These are phyloP conservation scores for Starmera pachycereana DNA, from an alignment of 805 yeast species.

Conservation along the genomic window DNA sequence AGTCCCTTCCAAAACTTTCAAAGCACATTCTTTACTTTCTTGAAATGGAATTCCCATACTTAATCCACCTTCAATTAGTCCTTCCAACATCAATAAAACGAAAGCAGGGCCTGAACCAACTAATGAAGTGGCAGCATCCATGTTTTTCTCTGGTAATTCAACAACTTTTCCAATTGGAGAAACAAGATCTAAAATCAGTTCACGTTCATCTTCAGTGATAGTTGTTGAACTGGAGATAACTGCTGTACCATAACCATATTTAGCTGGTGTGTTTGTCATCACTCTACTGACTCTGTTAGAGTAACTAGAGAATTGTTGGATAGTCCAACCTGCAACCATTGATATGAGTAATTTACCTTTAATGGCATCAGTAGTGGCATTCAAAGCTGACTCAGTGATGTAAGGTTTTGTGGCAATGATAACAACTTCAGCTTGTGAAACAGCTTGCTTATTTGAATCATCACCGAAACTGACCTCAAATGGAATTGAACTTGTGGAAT, in stretches of 20 bases:
- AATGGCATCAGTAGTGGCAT: constrained; percentile 35
- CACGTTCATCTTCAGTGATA: constrained; percentile 34
- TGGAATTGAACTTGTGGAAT: constrained; percentile 25
- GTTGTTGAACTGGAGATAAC: constrained; percentile 64
- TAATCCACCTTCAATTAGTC: constrained; percentile 89
- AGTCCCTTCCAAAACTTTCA: constrained; percentile 90
- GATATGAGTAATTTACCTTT: constrained; percentile 59
- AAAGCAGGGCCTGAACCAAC: constrained; percentile 98
- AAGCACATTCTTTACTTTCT: constrained; percentile 76
- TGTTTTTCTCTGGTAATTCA: constrained; percentile 76
- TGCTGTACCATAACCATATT: constrained; percentile 89
- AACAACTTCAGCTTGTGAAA: constrained; percentile 54
- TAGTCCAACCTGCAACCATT: constrained; percentile 87
- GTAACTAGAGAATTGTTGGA: constrained; percentile 47
- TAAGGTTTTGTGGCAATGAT: constrained; percentile 87
- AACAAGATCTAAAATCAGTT: constrained; percentile 37
- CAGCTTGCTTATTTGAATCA: constrained; percentile 45
- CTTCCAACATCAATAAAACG: constrained; percentile 79
- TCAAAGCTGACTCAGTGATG: constrained; percentile 52
- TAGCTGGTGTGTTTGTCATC: constrained; percentile 98
- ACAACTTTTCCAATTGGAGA: constrained; percentile 57
- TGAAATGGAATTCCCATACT: constrained; percentile 87
- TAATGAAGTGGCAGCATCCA: constrained; percentile 93
- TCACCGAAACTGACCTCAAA: constrained; percentile 43
- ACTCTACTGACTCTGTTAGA: constrained; percentile 65